Base-by-base conservation (phyloP, 352 stramenopile species). In the Thalassiosira hispida region DNA sequence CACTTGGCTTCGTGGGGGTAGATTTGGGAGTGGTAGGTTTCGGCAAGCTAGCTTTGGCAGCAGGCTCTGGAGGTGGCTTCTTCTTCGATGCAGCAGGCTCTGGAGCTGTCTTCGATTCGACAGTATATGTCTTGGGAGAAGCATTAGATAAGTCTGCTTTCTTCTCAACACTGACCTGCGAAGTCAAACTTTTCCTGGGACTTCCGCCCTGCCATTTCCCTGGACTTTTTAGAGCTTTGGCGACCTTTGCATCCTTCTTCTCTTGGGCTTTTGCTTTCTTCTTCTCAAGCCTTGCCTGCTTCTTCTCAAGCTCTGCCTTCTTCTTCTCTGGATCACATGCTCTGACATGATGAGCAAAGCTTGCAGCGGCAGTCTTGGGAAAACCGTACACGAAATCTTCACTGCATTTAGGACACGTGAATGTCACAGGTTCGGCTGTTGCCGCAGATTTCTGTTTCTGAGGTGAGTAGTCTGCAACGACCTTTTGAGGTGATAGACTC, bases 371-470 rank as follows among this genome's bases (percentile, higher is more conserved):
- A 25, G 27, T 62, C 7, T 42, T 42, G 4, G 23, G 1, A 14
- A 20, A 33, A 18, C 6, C 12, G 29, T 44, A 62, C 7, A 12
- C 44, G 25, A 62, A 62, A 44, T 62, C 53, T 62, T 44, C 18
- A 12, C 12, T 9, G 53, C 53, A 62, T 20, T 62, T 12, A 18
- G 9, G 5, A 40, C 53, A 62, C 18, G 40, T n/a, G 2, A 62
- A 62, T 44, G 53, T 62, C 7, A 62, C 25, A 1, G 25, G 14
- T 12, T 12, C 22, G 18, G 7, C 20, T 23, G n/a, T 8, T 33
- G 53, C 53, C 53, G 16, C 18, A 46, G 53, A 62, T 27, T 62
- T 62, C 44, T 44, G 23, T 9, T 44, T 33, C 25, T 40, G 7
- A 44, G 25, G 1, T 1, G 25, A n/a, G 7, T 62, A 1, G 18